Evolutionary conservation across 768 basidiomycete species (phyloP), one percentile per base, ranked within the genome.

Genomic region (Agaricus sinodeliciosus): DNA sequence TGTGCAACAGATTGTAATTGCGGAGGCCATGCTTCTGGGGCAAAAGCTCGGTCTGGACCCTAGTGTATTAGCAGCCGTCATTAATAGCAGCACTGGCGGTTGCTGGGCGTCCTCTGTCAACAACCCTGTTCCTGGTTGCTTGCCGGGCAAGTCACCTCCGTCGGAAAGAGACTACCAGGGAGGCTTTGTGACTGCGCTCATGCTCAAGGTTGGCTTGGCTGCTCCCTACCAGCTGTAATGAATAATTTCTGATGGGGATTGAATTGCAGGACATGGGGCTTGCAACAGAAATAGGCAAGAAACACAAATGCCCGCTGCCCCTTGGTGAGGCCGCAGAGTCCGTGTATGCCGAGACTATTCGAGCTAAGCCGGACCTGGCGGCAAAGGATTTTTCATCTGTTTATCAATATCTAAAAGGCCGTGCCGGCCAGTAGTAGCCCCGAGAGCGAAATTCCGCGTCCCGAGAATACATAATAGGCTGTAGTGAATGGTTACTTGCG

Each of bases 1-100:
- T 3, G 85, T 89, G 3, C 77, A 93, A 60, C 90, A 93, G 67
- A 81, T 91, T 49, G 88, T 84, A 13, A 80, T 90, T 1, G 86
- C 79, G n/a, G 93, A 95, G 67, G 91, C 87, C 3, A 94, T 95
- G 92, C 68, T 94, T 4, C 75, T 94, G 9, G 93, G 93, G 3
- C 77, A 82, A 65, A 83, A 78, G 53, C 70, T 94, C n/a, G 93
- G 92, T 2, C 69, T 95, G 51, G 77, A 90, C 43, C 80, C 91
- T 15, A 74, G 75, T 8, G 72, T 93, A 27, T 76, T 95, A 18
- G 87, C 92, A 3, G 76, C 81, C 4, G 90, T 94, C 3, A 83
- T 95, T 57, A 93, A 94, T 64, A 92, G 77, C 62, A 87, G 85
- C 56, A 90, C 88, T 2, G 91, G 90, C 3, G 73, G 76, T 15